Evolutionary conservation across 2,329 filamentous ascomycete species (phyloP).

Genomic region (Trichoderma koningiopsis): DNA sequence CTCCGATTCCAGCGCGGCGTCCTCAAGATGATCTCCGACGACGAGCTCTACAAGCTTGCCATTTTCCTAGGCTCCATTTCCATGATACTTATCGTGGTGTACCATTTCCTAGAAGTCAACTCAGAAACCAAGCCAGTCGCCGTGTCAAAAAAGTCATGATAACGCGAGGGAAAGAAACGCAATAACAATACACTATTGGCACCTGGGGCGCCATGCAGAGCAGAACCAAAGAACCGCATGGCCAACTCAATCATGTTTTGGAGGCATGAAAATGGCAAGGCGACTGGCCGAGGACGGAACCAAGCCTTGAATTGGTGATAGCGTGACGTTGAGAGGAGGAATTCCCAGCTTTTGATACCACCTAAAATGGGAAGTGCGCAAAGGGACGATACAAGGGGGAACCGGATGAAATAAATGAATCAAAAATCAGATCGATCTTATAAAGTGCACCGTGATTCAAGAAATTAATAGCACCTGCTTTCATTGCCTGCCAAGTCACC

Average conservation of each 20-base stretch:
- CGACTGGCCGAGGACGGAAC: neutral
- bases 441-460: neutral
- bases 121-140: slow-evolving; percentile 42
- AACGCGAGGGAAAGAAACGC: neutral
- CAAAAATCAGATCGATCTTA: neutral
- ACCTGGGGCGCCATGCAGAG: neutral
- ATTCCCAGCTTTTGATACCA: slow-evolving; percentile 18
- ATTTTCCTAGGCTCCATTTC: slow-evolving; percentile 88
- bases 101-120: slow-evolving; percentile 97
- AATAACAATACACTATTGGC: neutral
- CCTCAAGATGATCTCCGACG: slow-evolving; percentile 87
- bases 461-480: neutral
- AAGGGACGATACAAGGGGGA: neutral
- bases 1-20: slow-evolving; percentile 11
- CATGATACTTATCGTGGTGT: slow-evolving; percentile 90
- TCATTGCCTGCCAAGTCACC: neutral
- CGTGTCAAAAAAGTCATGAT: slow-evolving; percentile 27
- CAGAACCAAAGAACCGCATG: neutral
- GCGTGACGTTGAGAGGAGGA: neutral
- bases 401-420: neutral
- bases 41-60: slow-evolving; percentile 85
- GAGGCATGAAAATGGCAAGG: neutral
- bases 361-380: neutral
- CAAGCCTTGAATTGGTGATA: neutral
- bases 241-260: neutral